These are phyloP conservation scores for Cladosporium sp. DNA, from an alignment of 2,329 filamentous ascomycete genomes.

Conservation along the genomic window DNA sequence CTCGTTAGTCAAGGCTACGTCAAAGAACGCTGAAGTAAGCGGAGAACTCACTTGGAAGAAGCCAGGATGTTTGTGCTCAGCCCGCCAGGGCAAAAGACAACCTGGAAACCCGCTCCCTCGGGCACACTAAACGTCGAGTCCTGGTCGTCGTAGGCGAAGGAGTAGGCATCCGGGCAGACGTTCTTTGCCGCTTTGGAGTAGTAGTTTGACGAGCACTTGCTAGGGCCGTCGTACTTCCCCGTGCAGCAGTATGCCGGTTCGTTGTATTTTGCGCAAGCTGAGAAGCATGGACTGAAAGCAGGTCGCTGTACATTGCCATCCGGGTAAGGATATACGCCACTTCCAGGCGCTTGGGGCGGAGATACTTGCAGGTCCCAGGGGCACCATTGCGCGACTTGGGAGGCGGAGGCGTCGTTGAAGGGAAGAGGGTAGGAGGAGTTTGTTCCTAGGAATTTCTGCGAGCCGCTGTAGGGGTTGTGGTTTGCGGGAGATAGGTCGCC, in stretches of 20 bases:
- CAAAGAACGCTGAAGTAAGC: not conserved
- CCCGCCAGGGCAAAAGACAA: constrained; percentile 68
- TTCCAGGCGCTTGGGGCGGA: constrained; percentile 63
- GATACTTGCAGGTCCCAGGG: constrained; percentile 71
- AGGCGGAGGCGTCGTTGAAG: constrained; percentile 58
- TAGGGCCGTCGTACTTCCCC: constrained; percentile 59
- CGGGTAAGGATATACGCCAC: constrained; percentile 75
- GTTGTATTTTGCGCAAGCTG: constrained; percentile 67
- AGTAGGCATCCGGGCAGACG: constrained; percentile 81
- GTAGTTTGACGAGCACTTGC: constrained; percentile 59
- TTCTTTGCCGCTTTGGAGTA: constrained; percentile 68
- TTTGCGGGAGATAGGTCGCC: constrained; percentile 49
- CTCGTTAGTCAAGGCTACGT: not conserved
- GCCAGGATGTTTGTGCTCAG: constrained; percentile 46
- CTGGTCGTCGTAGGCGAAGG: constrained; percentile 60
- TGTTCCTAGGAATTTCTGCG: constrained; percentile 51
- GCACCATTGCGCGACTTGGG: constrained; percentile 64
- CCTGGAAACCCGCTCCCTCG: constrained; percentile 68
- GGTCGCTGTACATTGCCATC: constrained; percentile 68
- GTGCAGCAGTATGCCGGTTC: constrained; percentile 69
- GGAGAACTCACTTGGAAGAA: constrained; percentile 22
- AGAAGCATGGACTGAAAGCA: constrained; percentile 71
- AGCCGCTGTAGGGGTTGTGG: constrained; percentile 49
- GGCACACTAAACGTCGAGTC: constrained; percentile 55
- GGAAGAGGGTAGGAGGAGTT: constrained; percentile 64